Evolutionary conservation across 805 yeast species (phyloP).

Genomic region (Cyberlindnera nakhonratchasimensis): DNA sequence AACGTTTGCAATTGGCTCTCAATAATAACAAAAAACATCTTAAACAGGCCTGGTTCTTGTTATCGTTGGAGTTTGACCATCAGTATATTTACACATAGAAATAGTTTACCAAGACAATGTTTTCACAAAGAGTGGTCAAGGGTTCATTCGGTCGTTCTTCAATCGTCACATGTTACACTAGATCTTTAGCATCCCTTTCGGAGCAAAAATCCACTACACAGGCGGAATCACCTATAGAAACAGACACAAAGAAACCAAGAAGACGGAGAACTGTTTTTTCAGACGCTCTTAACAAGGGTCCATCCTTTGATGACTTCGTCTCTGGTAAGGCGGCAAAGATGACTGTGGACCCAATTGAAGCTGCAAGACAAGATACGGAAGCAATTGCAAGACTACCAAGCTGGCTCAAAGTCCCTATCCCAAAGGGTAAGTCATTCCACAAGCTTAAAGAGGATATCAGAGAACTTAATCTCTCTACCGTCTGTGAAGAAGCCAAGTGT

Average conservation of each 20-base stretch:
- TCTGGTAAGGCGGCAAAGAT: slow-evolving; percentile 71
- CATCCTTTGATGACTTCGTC: slow-evolving; percentile 89
- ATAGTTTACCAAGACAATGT: background rate
- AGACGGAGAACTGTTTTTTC: slow-evolving; percentile 59
- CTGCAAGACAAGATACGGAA: slow-evolving; percentile 63
- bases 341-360: slow-evolving; percentile 70
- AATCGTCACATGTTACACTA: slow-evolving; percentile 4
- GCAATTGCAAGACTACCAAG: slow-evolving; percentile 64
- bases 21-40: background rate
- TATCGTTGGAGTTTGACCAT: background rate
- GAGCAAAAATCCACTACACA: slow-evolving; percentile 6
- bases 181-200: slow-evolving; percentile 19
- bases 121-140: slow-evolving; percentile 4
- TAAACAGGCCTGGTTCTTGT: background rate
- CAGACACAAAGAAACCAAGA: slow-evolving; percentile 30
- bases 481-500: slow-evolving; percentile 97
- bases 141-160: slow-evolving; percentile 9
- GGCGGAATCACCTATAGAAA: background rate
- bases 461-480: slow-evolving; percentile 88
- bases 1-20: background rate
- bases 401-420: slow-evolving; percentile 95
- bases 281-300: slow-evolving; percentile 75
- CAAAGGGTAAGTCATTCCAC: slow-evolving; percentile 85
- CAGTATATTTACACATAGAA: background rate
- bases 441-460: slow-evolving; percentile 81